Conservation (phyloP, 2,329 filamentous ascomycete genomes). For the Claviceps sp. region DNA sequence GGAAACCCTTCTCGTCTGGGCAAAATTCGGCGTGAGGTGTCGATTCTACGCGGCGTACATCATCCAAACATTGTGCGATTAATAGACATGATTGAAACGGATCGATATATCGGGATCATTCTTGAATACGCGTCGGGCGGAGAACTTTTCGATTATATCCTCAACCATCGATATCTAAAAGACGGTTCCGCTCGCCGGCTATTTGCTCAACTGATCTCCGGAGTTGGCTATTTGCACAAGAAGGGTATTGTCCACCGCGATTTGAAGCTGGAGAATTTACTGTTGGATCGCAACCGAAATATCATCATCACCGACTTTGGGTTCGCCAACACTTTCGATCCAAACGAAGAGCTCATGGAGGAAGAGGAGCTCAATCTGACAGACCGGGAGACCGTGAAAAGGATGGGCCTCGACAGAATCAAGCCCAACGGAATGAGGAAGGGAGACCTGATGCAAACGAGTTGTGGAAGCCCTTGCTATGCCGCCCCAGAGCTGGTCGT, state of each 20-base stretch:
- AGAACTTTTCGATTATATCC: conserved; percentile 94
- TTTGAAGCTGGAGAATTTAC: conserved; percentile 87
- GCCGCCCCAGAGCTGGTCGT: conserved; percentile 94
- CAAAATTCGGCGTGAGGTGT: conserved; percentile 95
- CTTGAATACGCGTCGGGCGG: conserved; percentile 96
- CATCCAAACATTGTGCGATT: conserved; percentile 95
- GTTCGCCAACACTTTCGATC: conserved; percentile 95
- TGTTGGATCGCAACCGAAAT: conserved; percentile 91
- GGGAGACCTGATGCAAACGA: conserved; percentile 97
- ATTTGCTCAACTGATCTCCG: conserved; percentile 91
- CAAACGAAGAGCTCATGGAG: conserved; percentile 72
- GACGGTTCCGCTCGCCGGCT: conserved; percentile 80
- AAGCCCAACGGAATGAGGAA: conserved; percentile 63
- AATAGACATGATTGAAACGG: conserved; percentile 97
- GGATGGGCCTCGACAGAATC: conserved; percentile 68
- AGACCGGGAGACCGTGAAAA: conserved; percentile 80
- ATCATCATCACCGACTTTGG: conserved; percentile 99
- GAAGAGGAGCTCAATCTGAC: conserved; percentile 80
- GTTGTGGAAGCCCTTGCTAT: conserved; percentile 95
- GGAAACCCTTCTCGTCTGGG: conserved; percentile 78
- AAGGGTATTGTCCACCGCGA: conserved; percentile 98
- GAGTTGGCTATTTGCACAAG: conserved; percentile 94
- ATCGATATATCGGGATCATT: conserved; percentile 94
- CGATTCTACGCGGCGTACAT: conserved; percentile 73
- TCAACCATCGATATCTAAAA: conserved; percentile 93